These are phyloP conservation scores for Leccinum longicurvipes DNA, from an alignment of 768 basidiomycete genomes.

Conservation along the genomic window DNA sequence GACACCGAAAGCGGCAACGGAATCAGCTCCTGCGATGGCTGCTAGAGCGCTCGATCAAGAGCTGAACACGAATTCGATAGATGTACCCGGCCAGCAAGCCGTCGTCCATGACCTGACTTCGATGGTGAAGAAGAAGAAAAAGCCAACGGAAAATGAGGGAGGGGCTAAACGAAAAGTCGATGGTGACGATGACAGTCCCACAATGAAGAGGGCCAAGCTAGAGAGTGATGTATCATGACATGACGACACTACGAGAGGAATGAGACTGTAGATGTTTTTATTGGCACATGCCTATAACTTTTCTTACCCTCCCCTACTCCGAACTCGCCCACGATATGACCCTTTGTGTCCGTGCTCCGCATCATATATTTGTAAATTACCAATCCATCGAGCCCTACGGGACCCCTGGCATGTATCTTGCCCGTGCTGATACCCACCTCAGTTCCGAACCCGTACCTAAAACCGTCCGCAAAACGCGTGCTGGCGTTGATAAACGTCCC, in stretches of 20 bases:
- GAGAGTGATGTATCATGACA: slow-evolving; percentile 34
- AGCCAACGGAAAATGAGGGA: slow-evolving; percentile 34
- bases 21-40: slow-evolving; percentile 66
- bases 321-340: slow-evolving; percentile 88
- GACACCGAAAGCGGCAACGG: slow-evolving; percentile 58
- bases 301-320: slow-evolving; percentile 67
- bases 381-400: slow-evolving; percentile 90
- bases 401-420: slow-evolving; percentile 93
- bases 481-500: slow-evolving; percentile 94
- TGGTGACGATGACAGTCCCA: slow-evolving; percentile 44
- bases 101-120: slow-evolving; percentile 80
- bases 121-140: slow-evolving; percentile 87
- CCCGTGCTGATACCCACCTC: slow-evolving; percentile 98
- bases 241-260: slow-evolving; percentile 17
- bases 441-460: slow-evolving; percentile 94
- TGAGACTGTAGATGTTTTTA: slow-evolving; percentile 19
- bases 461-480: slow-evolving; percentile 95
- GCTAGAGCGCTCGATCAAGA: slow-evolving; percentile 71
- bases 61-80: slow-evolving; percentile 46
- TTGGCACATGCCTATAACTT: slow-evolving; percentile 60
- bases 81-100: slow-evolving; percentile 33
- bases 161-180: slow-evolving; percentile 71
- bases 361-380: slow-evolving; percentile 97
- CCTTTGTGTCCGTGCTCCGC: slow-evolving; percentile 65
- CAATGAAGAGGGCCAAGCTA: slow-evolving; percentile 61